These are phyloP conservation scores for Aspergillus neoniger DNA, from an alignment of 2,329 filamentous ascomycete species.

Conservation along the genomic window DNA sequence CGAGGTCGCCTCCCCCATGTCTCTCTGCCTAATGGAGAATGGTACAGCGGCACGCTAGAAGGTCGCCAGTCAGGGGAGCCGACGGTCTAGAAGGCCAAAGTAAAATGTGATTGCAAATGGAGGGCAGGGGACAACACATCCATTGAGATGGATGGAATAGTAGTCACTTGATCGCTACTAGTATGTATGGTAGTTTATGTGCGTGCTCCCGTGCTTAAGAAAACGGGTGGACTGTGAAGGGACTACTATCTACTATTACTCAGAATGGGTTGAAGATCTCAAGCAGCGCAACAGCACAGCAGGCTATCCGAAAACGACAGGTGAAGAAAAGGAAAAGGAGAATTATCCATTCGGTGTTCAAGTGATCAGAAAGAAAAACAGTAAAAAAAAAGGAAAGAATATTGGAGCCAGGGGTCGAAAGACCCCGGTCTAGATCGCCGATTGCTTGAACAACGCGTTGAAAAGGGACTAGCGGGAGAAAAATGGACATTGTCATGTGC, in stretches of 20 bases:
- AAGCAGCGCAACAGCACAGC: no score
- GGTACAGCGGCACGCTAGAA: constrained; percentile 13
- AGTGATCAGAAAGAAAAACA: constrained; percentile 13
- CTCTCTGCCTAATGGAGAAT: constrained; percentile 11
- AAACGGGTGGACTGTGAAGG: background rate
- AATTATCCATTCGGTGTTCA: constrained; percentile 8
- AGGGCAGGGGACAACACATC: background rate
- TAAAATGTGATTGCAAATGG: background rate
- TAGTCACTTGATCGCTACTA: background rate
- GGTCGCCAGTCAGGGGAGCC: constrained; percentile 1
- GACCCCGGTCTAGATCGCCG: constrained; percentile 16
- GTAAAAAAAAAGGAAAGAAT: constrained; percentile 3
- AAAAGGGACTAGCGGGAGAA: constrained; percentile 18
- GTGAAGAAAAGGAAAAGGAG: constrained; percentile 1
- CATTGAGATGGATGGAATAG: background rate
- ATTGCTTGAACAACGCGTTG: constrained; percentile 6
- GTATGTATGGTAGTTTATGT: background rate
- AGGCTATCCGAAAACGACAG: background rate
- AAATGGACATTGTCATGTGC: constrained; percentile 24
- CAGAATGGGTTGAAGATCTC: no score
- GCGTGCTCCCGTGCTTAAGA: background rate
- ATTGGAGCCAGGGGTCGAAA: constrained; percentile 15
- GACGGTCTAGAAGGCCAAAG: background rate
- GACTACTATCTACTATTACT: no score
- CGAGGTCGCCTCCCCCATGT: constrained; percentile 1